Base-by-base conservation (phyloP, 2,329 filamentous ascomycete species). In the Talaromyces amestolkiae region DNA sequence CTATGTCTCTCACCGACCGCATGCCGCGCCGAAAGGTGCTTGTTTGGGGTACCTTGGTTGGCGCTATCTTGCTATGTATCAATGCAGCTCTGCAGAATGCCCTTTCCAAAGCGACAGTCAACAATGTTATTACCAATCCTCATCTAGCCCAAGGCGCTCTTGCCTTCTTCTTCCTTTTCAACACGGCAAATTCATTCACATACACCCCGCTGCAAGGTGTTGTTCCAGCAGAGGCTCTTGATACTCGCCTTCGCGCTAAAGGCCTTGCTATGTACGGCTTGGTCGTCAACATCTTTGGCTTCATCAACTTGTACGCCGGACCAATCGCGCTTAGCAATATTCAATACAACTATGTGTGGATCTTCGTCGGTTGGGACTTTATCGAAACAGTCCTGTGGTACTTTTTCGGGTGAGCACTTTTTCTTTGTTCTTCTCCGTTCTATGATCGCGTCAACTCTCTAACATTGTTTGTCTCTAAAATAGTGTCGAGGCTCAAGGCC, bases 21-120 rank as follows among this genome's bases (percentile, higher is more conserved):
- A 82, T 83, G 80, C 79, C 76, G 8, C 81, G 82, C 67, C 80
- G 82, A 47, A 77, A 77, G 54, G 80, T 84, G 1, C 72, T 84
- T 31, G 70, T 84, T 35, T 75, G 73, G 37, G 82, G 81, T 56
- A 83, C 81, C 9, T 68, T 83, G 3, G 68, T 68, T 41, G 43
- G 68, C 65, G 27, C 27, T 45, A 27, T 3, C 43, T 11, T 61
- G 47, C 39, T 37, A 15, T 53, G 19, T 33, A 72, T 79, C 69
- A 83, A 84, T 67, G 79, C 81, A 2, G 82, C 80, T 47, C 75
- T 65, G 7, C 61, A 63, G n/a, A 56, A 41, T 15, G 51, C 35
- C 9, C 61, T 63, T 41, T 24, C 47, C n/a, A 63, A 63, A 10
- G 0, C 59, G 22, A 31, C 59, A 17, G 17, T 22, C 31, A 6